Evolutionary conservation across 805 yeast genomes (phyloP).

Genomic region (Citeromyces matritensis): DNA sequence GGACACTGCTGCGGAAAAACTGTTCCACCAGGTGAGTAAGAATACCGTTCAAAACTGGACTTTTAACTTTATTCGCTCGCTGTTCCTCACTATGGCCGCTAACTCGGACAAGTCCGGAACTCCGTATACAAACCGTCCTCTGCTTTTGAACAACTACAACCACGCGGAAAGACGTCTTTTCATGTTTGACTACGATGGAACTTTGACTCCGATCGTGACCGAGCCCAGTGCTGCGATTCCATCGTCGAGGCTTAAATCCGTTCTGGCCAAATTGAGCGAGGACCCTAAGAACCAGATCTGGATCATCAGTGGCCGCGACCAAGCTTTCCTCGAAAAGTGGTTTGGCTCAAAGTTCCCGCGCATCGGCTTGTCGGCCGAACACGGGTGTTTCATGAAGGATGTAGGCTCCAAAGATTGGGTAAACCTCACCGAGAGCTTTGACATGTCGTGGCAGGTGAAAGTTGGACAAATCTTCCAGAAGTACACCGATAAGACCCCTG

Average conservation of each 20-base stretch:
- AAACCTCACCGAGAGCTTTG: conserved; percentile 66
- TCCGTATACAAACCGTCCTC: conserved; percentile 70
- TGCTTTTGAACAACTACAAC: conserved; percentile 42
- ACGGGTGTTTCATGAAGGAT: conserved; percentile 86
- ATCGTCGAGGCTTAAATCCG: conserved; percentile 47
- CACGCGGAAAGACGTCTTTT: conserved; percentile 58
- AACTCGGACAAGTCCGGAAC: conserved; percentile 33
- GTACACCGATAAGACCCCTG: conserved; percentile 83
- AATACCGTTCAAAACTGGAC: conserved; percentile 80
- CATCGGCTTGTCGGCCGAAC: conserved; percentile 89
- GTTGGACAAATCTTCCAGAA: conserved; percentile 61
- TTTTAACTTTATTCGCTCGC: conserved; percentile 35
- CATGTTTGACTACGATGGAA: conserved; percentile 94
- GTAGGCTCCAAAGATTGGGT: conserved; percentile 59
- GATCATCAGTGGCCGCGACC: conserved; percentile 95
- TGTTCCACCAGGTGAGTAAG: conserved; percentile 49
- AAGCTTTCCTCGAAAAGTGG: conserved; percentile 78
- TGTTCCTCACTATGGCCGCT: conserved; percentile 21
- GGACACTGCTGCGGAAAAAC: conserved; percentile 26
- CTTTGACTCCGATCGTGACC: conserved; percentile 87
- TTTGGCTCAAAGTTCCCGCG: conserved; percentile 47
- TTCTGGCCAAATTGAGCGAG: conserved; percentile 41
- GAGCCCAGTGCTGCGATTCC: conserved; percentile 99
- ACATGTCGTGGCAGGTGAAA: conserved; percentile 89
- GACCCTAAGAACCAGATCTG: conserved; percentile 83